These are phyloP conservation scores for Erythrophleum ivorense DNA, from an alignment of 331 rosid species.

Conservation along the genomic window DNA sequence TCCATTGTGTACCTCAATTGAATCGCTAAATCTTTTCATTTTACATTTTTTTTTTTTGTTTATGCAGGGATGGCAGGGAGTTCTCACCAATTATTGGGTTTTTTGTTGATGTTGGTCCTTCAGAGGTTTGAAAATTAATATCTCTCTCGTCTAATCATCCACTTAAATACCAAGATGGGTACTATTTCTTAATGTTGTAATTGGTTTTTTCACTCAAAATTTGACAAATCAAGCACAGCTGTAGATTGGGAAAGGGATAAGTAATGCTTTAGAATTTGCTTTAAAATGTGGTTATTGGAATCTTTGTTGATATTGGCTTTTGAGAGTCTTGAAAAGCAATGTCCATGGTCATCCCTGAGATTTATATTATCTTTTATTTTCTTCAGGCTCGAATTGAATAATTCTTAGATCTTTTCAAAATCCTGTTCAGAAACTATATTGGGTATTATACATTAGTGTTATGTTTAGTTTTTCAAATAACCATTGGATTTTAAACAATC, in stretches of 20 bases:
- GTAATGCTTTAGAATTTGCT: background rate
- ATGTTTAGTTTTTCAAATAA: background rate
- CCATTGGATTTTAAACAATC: background rate
- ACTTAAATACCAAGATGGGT: background rate
- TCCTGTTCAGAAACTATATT: background rate
- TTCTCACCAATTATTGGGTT: constrained; percentile 86
- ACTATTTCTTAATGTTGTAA: constrained; percentile 20
- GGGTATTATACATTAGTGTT: background rate
- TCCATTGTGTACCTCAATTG: constrained; percentile 20
- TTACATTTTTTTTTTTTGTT: no score
- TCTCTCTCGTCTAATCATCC: constrained; percentile 12
- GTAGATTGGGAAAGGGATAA: background rate
- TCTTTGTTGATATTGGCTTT: constrained; percentile 42
- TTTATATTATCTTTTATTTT: background rate
- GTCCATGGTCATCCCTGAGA: constrained; percentile 1
- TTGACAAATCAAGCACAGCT: constrained; percentile 24
- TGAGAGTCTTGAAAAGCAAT: constrained; percentile 44
- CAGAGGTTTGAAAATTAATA: constrained; percentile 61
- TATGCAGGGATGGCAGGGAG: constrained; percentile 77
- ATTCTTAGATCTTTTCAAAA: background rate
- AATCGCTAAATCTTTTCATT: background rate
- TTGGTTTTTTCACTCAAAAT: constrained; percentile 20
- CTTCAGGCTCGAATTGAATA: background rate
- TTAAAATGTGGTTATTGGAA: constrained; percentile 39
- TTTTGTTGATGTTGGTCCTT: constrained; percentile 59